These are phyloP conservation scores for Penicillium sp. DNA, from an alignment of 2,329 filamentous ascomycete genomes.

Conservation along the genomic window DNA sequence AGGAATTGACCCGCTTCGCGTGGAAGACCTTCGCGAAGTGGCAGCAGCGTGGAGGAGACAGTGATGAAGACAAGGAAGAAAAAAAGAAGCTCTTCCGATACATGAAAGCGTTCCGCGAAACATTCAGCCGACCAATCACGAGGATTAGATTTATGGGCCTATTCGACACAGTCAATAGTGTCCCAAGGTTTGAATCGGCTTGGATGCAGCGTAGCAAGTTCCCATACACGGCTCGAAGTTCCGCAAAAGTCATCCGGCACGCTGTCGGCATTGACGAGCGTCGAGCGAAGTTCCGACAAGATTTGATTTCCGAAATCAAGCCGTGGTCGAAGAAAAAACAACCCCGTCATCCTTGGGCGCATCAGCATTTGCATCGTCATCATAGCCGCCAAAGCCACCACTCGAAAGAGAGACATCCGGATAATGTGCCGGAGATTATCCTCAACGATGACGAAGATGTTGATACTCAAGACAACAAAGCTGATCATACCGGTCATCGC, in stretches of 20 bases:
- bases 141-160: conserved; percentile 76
- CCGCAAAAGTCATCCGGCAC: conserved; percentile 61
- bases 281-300: conserved; percentile 63
- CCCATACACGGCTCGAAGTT: conserved; percentile 61
- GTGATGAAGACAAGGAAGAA: conserved; percentile 31
- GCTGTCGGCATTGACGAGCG: conserved; percentile 64
- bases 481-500: conserved; percentile 9
- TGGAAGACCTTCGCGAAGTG: conserved; percentile 64
- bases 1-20: conserved; percentile 82
- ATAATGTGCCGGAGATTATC: conserved; percentile 37
- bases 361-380: conserved; percentile 29
- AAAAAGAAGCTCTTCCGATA: conserved; percentile 67
- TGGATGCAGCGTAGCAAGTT: conserved; percentile 79
- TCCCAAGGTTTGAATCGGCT: conserved; percentile 73
- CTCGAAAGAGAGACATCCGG: conserved; percentile 18
- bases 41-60: conserved; percentile 40
- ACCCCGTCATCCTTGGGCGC: conserved; percentile 27
- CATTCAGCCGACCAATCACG: conserved; percentile 75
- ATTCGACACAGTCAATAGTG: conserved; percentile 82
- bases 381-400: conserved; percentile 21
- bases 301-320: conserved; percentile 56
- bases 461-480: conserved; percentile 8
- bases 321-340: conserved; percentile 32
- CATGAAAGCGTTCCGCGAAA: conserved; percentile 80
- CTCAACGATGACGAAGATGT: conserved; percentile 32